These are phyloP conservation scores for Acanthamoeba castellanii DNA, from an alignment of 208 protist species.

Conservation along the genomic window DNA sequence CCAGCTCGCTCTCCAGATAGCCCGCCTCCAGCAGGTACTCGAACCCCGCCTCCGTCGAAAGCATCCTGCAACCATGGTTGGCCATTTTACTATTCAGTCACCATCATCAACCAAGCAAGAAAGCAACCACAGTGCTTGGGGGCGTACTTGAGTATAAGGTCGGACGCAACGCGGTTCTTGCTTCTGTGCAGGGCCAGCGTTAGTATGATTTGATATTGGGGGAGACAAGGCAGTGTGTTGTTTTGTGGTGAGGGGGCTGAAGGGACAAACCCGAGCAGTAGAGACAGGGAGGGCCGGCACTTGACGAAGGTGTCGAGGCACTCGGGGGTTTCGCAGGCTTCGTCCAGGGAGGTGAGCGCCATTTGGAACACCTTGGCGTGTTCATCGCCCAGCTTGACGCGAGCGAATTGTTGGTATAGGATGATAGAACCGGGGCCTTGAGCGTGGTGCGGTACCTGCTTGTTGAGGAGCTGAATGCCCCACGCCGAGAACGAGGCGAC, in stretches of 20 bases:
- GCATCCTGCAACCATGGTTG: background rate
- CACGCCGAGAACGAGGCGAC: slow-evolving; percentile 79
- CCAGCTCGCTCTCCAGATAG: slow-evolving; percentile 78
- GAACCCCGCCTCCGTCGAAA: slow-evolving; percentile 13
- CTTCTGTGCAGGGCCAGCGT: slow-evolving; percentile 35
- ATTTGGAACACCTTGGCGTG: slow-evolving; percentile 74
- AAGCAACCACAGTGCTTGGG: background rate
- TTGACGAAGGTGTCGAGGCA: slow-evolving; percentile 74
- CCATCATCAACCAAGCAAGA: background rate
- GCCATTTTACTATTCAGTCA: background rate
- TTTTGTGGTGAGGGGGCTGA: background rate
- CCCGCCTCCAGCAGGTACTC: slow-evolving; percentile 74
- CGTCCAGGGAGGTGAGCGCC: slow-evolving; percentile 77
- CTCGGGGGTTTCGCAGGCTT: slow-evolving; percentile 78
- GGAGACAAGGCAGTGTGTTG: no score
- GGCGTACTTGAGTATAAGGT: slow-evolving; percentile 11
- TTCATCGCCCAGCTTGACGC: slow-evolving; percentile 72
- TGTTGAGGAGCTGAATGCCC: slow-evolving; percentile 74
- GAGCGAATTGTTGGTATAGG: no score
- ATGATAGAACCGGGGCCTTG: no score
- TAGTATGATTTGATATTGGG: background rate
- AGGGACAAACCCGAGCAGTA: slow-evolving; percentile 57
- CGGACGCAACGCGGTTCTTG: background rate
- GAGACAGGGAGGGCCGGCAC: slow-evolving; percentile 66
- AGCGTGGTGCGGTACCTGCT: background rate